Base-by-base conservation (phyloP, 1,284 basidiomycete genomes). In the Pascua sp. region DNA sequence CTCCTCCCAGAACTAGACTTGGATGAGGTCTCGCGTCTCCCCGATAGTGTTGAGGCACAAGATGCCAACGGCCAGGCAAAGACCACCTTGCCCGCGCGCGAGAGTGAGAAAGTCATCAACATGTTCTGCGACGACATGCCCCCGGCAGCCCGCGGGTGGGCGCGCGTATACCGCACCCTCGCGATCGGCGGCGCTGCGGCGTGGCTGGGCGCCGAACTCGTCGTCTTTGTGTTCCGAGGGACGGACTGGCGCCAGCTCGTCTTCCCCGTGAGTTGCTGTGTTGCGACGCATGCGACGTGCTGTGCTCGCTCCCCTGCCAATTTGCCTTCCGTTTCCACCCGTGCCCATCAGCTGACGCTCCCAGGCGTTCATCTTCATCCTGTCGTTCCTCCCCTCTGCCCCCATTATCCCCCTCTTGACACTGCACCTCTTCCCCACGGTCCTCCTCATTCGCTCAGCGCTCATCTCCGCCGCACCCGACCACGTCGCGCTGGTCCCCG, bases 391-490 rank as follows among this genome's bases (percentile, higher is more conserved):
- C 1, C 68, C 73, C 45, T 58, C 64, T 8, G 61, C 62, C 1
- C 71, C 75, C 8, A 42, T 77, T 38, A 65, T 69, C 5, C 64
- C 75, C 0, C 65, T 77, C 54, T 37, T 77, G 42, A 60, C 73
- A 3, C 48, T 72, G 40, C 70, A 77, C 60, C 60, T 71, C 39
- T 12, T 77, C 18, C 64, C 76, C 4, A 57, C 69, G 1, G 61
- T 78, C 39, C 61, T 79, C 41, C 62, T 71, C 16, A 61, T 76
- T 51, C 71, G 76, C 16, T 67, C 65, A 5, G 57, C 61, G 10
- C 44, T 76, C 38, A 60, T 75, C 41, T 51, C 43, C 49, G 42
- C 52, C 55, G 24, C 41, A 65, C 51, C 50, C 55, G 18, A 55
- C 61, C 1, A 11, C 64, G 5, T 63, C 75, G 13, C 53, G 1